Base-by-base conservation (phyloP, 257 asterid genomes). In the Haberlea rhodopensis region DNA sequence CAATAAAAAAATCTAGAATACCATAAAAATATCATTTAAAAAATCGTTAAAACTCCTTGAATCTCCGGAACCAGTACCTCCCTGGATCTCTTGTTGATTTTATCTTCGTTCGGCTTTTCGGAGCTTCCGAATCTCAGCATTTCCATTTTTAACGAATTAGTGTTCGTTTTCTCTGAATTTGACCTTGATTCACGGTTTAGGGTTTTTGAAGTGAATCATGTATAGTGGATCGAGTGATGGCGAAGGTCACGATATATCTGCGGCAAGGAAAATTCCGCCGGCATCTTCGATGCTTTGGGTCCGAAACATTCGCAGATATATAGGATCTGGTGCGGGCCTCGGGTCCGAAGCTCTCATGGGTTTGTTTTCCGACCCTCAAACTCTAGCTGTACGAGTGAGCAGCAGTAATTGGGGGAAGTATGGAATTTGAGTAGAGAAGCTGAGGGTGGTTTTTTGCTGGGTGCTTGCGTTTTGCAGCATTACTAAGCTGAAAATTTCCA, bases 271-370 rank as follows among this genome's bases (percentile, higher is more conserved):
- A 80, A 90, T 90, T 31, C 97, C 97, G 64, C 79, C 96, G 10
- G 87, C 95, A 5, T 87, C 99, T 27, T 84, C 97, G 57, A 94
- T 94, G 99, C 92, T 86, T 0, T 94, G 99, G 99, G 99, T 94
- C 69, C 95, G 99, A 21, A 94, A 94, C 69, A 95, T 94, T 68
- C 95, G 97, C 67, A 94, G 96, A 60, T 94, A 69, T 85, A 90
- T 94, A 69, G 99, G 99, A 84, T 86, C 96, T 76, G 99, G 95
- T 15, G 87, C 97, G 2, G 99, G 99, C 55, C 96, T 94, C 65
- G 97, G 99, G 70, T 94, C 99, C 61, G 99, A 94, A 85, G 96
- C 99, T 43, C 87, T 94, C 13, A 94, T 90, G 97, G 99, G 97
- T 94, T 64, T 51, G 84, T 77, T 45, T 64, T 49, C 46, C 11